Percentiles rank a stretch among this genome's conserved stretches.
phyloP scores from a whole-genome alignment of 106 monocot species.

The Dioscorea zingiberensis region DNA sequence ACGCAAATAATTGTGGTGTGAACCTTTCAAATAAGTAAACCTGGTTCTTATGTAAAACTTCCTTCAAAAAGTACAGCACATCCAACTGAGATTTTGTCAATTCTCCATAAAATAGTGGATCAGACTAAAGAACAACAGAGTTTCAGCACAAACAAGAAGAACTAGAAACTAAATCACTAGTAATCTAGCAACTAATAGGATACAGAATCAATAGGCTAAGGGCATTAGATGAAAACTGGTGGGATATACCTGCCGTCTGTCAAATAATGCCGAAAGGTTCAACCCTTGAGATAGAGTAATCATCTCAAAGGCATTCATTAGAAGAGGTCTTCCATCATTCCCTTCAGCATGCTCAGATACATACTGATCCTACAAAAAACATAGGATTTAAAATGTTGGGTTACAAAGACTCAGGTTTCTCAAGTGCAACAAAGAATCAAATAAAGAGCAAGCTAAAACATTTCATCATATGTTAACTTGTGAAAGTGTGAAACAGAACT shows the following conservation, averaged over 20 bases:
- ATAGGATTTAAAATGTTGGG: background rate
- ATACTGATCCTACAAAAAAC: slow-evolving; percentile 50
- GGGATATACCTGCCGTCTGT: slow-evolving; percentile 68
- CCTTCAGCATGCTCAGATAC: slow-evolving; percentile 38
- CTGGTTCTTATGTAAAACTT: no score
- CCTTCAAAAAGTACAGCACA: no score
- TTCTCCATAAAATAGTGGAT: no score
- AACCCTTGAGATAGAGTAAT: slow-evolving; percentile 90
- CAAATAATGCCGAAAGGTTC: slow-evolving; percentile 84
- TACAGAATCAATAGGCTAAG: no score
- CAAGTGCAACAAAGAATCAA: background rate
- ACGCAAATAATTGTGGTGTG: no score
- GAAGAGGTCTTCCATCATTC: slow-evolving; percentile 51
- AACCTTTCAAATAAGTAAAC: no score
- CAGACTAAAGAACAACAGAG: no score
- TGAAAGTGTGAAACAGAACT: background rate
- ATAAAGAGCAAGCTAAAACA: background rate
- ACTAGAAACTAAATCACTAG: no score
- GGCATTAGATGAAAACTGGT: no score
- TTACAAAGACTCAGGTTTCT: background rate
- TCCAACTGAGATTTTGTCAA: no score
- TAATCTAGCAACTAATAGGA: no score
- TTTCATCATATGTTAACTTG: background rate
- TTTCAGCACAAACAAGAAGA: no score
- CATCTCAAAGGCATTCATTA: slow-evolving; percentile 98